Conservation (phyloP, 129 eudicot genomes). For the Arctium minus region DNA sequence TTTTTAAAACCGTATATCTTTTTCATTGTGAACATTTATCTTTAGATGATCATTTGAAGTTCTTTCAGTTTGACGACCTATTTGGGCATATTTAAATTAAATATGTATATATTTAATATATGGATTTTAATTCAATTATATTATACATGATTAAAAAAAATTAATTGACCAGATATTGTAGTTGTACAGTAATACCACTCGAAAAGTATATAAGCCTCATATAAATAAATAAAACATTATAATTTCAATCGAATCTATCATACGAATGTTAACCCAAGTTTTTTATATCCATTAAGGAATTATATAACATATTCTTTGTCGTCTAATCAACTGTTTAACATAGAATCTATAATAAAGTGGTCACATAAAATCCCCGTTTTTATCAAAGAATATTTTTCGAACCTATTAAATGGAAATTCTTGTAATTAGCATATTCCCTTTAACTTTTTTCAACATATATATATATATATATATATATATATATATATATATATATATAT, state of each 20-base stretch:
- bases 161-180: neutral
- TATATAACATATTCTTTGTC: constrained; percentile 18
- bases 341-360: constrained; percentile 14
- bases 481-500: no score
- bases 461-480: no score
- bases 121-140: no score
- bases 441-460: no score
- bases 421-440: neutral
- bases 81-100: no score
- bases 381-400: neutral
- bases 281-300: constrained; percentile 20
- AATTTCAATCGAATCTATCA: constrained; percentile 7
- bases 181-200: neutral
- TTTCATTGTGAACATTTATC: no score
- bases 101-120: no score
- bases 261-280: neutral
- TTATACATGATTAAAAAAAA: neutral
- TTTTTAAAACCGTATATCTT: no score
- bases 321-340: constrained; percentile 27
- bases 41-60: no score
- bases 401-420: neutral
- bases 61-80: no score
- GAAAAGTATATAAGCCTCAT: neutral
- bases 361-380: constrained; percentile 3
- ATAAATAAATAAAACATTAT: neutral